phyloP scores from a whole-genome alignment of 1,284 basidiomycete species.

The Ceratobasidium sp. region DNA sequence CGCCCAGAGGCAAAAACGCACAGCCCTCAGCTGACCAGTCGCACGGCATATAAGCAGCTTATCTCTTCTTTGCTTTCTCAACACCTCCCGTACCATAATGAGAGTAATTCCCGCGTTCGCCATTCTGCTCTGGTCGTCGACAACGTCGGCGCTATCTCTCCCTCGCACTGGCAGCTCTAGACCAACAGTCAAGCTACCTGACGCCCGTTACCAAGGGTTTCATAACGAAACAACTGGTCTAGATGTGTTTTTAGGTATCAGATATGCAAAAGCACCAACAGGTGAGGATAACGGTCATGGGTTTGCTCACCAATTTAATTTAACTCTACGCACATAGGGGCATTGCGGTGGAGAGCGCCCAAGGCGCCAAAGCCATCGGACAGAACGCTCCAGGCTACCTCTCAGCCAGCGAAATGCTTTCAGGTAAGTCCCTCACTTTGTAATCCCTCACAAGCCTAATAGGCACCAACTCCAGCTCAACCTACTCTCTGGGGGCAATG shows the following conservation, averaged over 20 bases:
- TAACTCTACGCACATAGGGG: background rate
- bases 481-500: background rate
- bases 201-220: slow-evolving; percentile 29
- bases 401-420: slow-evolving; percentile 40
- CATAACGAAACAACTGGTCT: slow-evolving; percentile 31
- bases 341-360: slow-evolving; percentile 37
- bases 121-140: background rate
- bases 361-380: slow-evolving; percentile 1
- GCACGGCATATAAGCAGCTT: background rate
- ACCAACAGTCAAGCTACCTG: slow-evolving; percentile 17
- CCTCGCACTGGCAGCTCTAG: background rate
- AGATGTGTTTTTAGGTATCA: slow-evolving; percentile 33
- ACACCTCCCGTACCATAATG: slow-evolving; percentile 1
- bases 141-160: background rate
- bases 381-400: slow-evolving; percentile 18
- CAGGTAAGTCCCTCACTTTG: slow-evolving; percentile 7
- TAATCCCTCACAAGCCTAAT: background rate
- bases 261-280: slow-evolving; percentile 28
- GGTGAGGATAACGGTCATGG: background rate
- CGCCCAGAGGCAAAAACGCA: too few relatives aligned
- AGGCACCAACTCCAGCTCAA: background rate
- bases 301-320: background rate
- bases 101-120: background rate
- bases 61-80: background rate
- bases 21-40: background rate